Conservation (phyloP, 805 yeast species). For the Candida khao-thaluensis region DNA sequence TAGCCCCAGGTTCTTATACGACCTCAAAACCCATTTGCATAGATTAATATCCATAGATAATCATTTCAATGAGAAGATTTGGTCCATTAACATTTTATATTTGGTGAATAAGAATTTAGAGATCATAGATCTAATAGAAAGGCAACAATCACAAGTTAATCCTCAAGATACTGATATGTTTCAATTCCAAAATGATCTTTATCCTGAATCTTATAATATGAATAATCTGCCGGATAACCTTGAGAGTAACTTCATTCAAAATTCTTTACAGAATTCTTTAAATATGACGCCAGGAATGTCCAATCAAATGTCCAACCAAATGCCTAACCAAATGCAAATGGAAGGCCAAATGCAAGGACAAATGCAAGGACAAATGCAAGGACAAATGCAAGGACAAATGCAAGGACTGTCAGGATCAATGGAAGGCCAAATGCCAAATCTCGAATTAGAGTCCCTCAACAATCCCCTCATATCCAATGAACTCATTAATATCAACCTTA, state of each 20-base stretch:
- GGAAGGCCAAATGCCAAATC: background rate
- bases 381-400: conserved; percentile 1
- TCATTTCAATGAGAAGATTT: conserved; percentile 24
- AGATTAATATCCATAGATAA: conserved; percentile 24
- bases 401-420: too few species aligned
- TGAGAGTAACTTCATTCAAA: background rate
- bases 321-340: background rate
- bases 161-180: conserved; percentile 1
- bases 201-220: background rate
- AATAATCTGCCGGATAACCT: conserved; percentile 1
- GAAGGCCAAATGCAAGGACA: background rate
- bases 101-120: conserved; percentile 30
- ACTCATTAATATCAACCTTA: conserved; percentile 28
- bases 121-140: conserved; percentile 26
- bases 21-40: conserved; percentile 24
- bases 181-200: background rate
- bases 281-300: background rate
- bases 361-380: conserved; percentile 1
- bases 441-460: conserved; percentile 2
- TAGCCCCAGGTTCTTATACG: conserved; percentile 19
- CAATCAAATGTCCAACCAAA: background rate
- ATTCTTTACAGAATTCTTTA: background rate
- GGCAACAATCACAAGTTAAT: conserved; percentile 15
- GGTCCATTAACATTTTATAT: conserved; percentile 36
- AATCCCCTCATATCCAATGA: conserved; percentile 29